Evolutionary conservation across 129 eudicot species (phyloP).

Genomic region (Lactuca saligna): DNA sequence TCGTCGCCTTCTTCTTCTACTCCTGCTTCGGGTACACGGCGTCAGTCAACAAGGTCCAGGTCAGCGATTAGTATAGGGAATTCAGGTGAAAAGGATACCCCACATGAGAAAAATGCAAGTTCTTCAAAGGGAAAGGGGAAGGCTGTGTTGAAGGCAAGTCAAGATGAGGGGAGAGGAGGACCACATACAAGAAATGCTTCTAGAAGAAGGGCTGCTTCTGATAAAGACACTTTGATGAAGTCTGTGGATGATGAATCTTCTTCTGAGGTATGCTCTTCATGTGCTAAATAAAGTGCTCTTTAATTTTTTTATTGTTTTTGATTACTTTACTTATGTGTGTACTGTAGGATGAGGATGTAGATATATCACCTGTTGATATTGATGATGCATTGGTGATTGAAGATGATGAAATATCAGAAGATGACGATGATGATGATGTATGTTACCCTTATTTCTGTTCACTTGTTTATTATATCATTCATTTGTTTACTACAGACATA

Average conservation of each 20-base stretch:
- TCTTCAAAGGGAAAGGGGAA: constrained; percentile 86
- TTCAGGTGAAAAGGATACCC: constrained; percentile 41
- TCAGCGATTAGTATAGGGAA: constrained; percentile 55
- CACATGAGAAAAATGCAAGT: constrained; percentile 53
- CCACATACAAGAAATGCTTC: constrained; percentile 81
- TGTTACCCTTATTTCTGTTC: constrained; percentile 10
- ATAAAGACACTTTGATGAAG: constrained; percentile 60
- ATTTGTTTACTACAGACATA: too few relatives aligned
- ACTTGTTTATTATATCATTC: too few relatives aligned
- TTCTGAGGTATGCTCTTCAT: constrained; percentile 62
- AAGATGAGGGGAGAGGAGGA: constrained; percentile 63
- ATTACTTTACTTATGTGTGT: background rate
- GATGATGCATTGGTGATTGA: constrained; percentile 87
- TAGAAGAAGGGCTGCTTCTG: constrained; percentile 59
- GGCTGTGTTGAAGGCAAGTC: constrained; percentile 56
- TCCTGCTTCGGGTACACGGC: constrained; percentile 54
- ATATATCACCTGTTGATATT: constrained; percentile 66
- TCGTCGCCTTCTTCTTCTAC: constrained; percentile 58
- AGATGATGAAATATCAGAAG: constrained; percentile 85
- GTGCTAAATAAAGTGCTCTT: background rate
- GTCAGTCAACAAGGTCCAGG: constrained; percentile 70
- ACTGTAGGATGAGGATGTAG: constrained; percentile 82
- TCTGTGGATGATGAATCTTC: constrained; percentile 53
- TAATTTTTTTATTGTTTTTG: background rate
- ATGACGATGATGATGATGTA: constrained; percentile 87